Conservation (phyloP, 1,284 basidiomycete species). For the Vanrija humicola region DNA sequence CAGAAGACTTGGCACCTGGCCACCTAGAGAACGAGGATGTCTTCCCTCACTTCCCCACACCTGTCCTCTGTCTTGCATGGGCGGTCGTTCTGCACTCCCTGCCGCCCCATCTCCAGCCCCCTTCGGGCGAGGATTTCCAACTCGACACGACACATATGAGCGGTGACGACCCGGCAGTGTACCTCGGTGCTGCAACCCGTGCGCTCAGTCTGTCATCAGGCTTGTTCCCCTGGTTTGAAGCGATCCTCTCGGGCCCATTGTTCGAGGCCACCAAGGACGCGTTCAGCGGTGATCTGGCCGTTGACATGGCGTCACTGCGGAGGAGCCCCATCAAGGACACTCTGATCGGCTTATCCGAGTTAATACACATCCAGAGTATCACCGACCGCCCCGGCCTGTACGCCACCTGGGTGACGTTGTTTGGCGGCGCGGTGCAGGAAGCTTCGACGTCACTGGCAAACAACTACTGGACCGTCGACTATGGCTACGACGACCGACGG, state of each 20-base stretch:
- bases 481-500: slow-evolving; percentile 27
- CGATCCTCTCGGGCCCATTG: slow-evolving; percentile 33
- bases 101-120: slow-evolving; percentile 23
- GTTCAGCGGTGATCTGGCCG: slow-evolving; percentile 11
- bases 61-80: slow-evolving; percentile 44
- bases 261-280: slow-evolving; percentile 20
- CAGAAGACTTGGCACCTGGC: slow-evolving; percentile 19
- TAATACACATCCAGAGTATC: slow-evolving; percentile 32
- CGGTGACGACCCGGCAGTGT: slow-evolving; percentile 15
- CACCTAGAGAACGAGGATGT: background rate
- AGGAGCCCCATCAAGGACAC: slow-evolving; percentile 41
- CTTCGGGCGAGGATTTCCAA: slow-evolving; percentile 16
- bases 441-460: slow-evolving; percentile 28
- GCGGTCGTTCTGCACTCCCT: slow-evolving; percentile 36
- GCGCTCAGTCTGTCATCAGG: slow-evolving; percentile 29
- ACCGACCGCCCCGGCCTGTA: slow-evolving; percentile 31
- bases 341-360: slow-evolving; percentile 35
- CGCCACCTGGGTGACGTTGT: slow-evolving; percentile 34
- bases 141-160: slow-evolving; percentile 17
- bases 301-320: slow-evolving; percentile 21
- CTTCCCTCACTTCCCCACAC: slow-evolving; percentile 29
- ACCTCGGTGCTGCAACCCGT: slow-evolving; percentile 29
- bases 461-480: slow-evolving; percentile 44
- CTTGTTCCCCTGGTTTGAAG: slow-evolving; percentile 40
- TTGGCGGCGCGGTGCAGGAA: slow-evolving; percentile 29